Percentiles rank a stretch among this genome's conserved stretches.
Conservation (phyloP, 768 basidiomycete species). For the Xerocomus brunneocitrinus region DNA sequence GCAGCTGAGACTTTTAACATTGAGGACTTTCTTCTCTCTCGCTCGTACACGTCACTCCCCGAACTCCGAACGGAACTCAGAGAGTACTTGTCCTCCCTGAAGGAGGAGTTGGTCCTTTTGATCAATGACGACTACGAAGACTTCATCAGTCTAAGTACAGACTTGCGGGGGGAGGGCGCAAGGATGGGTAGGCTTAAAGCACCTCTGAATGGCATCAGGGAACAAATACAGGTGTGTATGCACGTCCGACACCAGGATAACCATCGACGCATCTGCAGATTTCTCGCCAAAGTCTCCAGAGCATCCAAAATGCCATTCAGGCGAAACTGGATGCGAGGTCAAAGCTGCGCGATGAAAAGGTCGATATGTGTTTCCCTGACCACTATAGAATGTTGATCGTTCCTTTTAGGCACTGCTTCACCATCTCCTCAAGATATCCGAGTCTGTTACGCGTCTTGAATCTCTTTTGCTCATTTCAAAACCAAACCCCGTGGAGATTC, state of each 20-base stretch:
- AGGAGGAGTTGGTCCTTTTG: slow-evolving; percentile 90
- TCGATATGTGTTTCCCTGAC: slow-evolving; percentile 1
- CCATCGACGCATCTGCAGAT: slow-evolving; percentile 31
- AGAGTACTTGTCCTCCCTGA: slow-evolving; percentile 75
- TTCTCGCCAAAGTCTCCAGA: slow-evolving; percentile 58
- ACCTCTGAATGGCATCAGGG: slow-evolving; percentile 61
- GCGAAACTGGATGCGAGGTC: slow-evolving; percentile 74
- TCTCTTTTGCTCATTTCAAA: slow-evolving; percentile 67
- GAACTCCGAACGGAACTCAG: slow-evolving; percentile 86
- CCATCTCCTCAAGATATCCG: slow-evolving; percentile 86
- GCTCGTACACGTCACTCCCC: slow-evolving; percentile 78
- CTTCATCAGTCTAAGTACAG: slow-evolving; percentile 93
- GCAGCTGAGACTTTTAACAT: slow-evolving; percentile 67
- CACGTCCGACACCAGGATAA: not conserved
- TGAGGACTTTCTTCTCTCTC: slow-evolving; percentile 83
- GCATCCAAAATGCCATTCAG: slow-evolving; percentile 69
- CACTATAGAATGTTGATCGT: slow-evolving; percentile 1
- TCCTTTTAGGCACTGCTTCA: slow-evolving; percentile 68
- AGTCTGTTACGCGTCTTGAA: slow-evolving; percentile 85
- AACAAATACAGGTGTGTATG: slow-evolving; percentile 61
- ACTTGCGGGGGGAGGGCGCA: slow-evolving; percentile 79
- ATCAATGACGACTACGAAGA: slow-evolving; percentile 99
- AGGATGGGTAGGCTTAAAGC: slow-evolving; percentile 62
- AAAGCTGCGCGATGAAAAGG: slow-evolving; percentile 83
- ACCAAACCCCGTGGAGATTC: slow-evolving; percentile 34